phyloP scores from a whole-genome alignment of 2,329 filamentous ascomycete genomes.

The Rhinocladiella similis region DNA sequence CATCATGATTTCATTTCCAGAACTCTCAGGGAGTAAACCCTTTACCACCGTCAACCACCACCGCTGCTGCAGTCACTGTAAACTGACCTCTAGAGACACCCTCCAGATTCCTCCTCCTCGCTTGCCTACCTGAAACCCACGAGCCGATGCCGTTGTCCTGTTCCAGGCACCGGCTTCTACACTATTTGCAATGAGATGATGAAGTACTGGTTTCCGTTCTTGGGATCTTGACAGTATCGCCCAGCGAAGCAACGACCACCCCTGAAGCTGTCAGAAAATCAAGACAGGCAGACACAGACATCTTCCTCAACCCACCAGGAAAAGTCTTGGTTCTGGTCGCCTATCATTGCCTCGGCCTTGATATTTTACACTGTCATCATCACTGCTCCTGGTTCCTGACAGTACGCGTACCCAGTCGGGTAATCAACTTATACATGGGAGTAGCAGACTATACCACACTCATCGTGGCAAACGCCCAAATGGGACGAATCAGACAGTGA shows the following conservation, averaged over 20 bases:
- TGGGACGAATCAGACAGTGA: not conserved
- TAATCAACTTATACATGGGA: not conserved
- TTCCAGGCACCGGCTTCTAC: not conserved
- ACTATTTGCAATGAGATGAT: not conserved
- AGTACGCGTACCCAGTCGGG: conserved; percentile 3
- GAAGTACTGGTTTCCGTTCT: too few species aligned
- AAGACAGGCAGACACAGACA: conserved; percentile 5
- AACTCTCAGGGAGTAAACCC: not conserved
- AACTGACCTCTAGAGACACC: not conserved
- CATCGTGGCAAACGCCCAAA: not conserved
- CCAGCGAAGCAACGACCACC: not conserved
- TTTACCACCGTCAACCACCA: not conserved
- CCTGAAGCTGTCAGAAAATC: conserved; percentile 8
- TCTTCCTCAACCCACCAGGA: not conserved
- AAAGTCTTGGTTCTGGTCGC: conserved; percentile 1
- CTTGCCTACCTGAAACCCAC: not conserved
- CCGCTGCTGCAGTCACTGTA: too few species aligned
- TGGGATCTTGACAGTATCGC: not conserved
- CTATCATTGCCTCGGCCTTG: not conserved
- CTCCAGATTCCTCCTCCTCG: not conserved
- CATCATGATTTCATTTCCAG: conserved; percentile 1
- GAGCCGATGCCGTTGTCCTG: not conserved
- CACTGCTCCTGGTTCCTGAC: conserved; percentile 9
- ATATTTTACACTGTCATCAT: conserved; percentile 1
- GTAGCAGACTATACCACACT: not conserved